Percentiles rank a stretch among this genome's conserved stretches.
These are phyloP conservation scores for Proliferodiscus dingleyae DNA, from an alignment of 2,329 filamentous ascomycete genomes.

Conservation along the genomic window DNA sequence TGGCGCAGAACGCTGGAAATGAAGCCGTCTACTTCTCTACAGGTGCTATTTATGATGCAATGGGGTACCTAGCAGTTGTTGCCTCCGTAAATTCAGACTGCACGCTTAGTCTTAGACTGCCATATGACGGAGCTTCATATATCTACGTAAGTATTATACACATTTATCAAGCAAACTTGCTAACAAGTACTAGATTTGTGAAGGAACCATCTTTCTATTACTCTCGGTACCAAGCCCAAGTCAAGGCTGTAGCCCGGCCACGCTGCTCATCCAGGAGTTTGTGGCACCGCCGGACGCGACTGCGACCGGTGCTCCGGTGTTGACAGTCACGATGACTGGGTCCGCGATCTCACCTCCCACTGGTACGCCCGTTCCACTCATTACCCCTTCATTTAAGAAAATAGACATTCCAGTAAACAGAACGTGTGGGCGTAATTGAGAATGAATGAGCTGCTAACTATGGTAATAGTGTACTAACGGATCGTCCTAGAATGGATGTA, in stretches of 20 bases:
- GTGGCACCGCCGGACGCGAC: no score
- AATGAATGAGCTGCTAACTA: no score
- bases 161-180: background rate
- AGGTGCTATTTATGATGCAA: background rate
- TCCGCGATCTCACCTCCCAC: no score
- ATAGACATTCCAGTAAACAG: no score
- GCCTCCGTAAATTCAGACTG: constrained; percentile 12
- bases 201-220: constrained; percentile 6
- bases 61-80: constrained; percentile 12
- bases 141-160: background rate
- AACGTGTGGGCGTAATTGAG: no score
- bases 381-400: no score
- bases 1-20: constrained; percentile 11
- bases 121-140: constrained; percentile 11
- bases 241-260: background rate
- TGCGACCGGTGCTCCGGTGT: no score
- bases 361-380: no score
- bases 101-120: constrained; percentile 9
- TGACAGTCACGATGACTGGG: no score
- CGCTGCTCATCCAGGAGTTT: background rate
- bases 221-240: background rate
- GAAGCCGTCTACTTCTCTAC: constrained; percentile 17
- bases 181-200: background rate
- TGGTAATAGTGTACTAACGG: no score
- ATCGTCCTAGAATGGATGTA: no score